Base-by-base conservation (phyloP, 805 yeast genomes). In the Zygoascus ofunaensis region DNA sequence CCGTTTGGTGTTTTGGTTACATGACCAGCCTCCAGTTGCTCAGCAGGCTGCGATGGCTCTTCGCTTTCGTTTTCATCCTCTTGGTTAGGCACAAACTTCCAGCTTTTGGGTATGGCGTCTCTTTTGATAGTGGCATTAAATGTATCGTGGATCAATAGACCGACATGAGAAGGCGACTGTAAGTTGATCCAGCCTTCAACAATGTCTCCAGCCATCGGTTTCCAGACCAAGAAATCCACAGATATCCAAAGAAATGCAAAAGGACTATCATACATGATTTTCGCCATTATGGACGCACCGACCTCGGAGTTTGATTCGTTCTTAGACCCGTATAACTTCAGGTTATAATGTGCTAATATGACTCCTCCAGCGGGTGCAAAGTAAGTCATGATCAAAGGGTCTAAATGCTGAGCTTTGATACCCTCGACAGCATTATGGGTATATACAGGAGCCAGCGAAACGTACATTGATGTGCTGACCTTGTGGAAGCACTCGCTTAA, bases 121-220 rank as follows among this genome's bases (percentile, higher is more conserved):
- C 84, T 79, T 63, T 84, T 86, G 50, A 92, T 86, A 38, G 90
- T 79, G 19, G 97, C 97, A 65, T 92, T 92, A 69, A 92, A 92
- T 1, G 94, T 86, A 65, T 92, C 97, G 61, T 86, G 89, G 41
- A 92, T 72, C 52, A 92, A 72, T 49, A 92, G 70, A 48, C 97
- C 97, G 55, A 92, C 82, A 60, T 92, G 98, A 5, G 95, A 82
- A 15, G 94, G 95, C 2, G 95, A 81, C 68, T 90, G 97, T 76
- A 90, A 80, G 67, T 86, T 87, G 44, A 82, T 74, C 70, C 79
- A 74, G 10, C 98, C 98, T 62, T 89, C 94, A 17, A 92, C 65
- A 1, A 72, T 66, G 58, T 92, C 97, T 3, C 94, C 96, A n/a
- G 78, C 69, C 55, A 77, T 77, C 3, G 99, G 98, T 55, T 74